phyloP scores from a whole-genome alignment of 2,329 filamentous ascomycete genomes.

The Aspergillus neotritici region DNA sequence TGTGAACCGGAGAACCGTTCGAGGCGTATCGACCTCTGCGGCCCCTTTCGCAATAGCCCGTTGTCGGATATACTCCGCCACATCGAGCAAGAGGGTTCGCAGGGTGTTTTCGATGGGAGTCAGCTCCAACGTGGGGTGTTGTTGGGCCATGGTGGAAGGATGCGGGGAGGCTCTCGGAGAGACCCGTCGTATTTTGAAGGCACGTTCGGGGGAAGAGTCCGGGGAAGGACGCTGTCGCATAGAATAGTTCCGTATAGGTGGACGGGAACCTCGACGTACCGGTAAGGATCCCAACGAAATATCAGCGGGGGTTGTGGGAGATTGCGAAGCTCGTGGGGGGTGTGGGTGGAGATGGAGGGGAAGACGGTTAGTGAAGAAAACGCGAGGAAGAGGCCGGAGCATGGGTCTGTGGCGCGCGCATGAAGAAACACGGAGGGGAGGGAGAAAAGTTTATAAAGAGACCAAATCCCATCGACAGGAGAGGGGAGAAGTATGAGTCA shows the following conservation, averaged over 20 bases:
- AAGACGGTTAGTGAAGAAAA: no score
- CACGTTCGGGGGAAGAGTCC: slow-evolving; percentile 18
- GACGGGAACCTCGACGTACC: no score
- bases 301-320: no score
- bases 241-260: slow-evolving; percentile 9
- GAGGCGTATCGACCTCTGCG: slow-evolving; percentile 12
- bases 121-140: slow-evolving; percentile 48
- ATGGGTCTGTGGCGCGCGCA: no score
- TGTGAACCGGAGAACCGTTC: slow-evolving; percentile 43
- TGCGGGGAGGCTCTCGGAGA: slow-evolving; percentile 19
- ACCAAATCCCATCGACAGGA: no score
- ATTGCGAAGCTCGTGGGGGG: no score
- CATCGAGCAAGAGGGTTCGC: slow-evolving; percentile 71
- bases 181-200: slow-evolving; percentile 30
- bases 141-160: slow-evolving; percentile 21
- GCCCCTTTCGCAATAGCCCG: slow-evolving; percentile 38
- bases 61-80: slow-evolving; percentile 60
- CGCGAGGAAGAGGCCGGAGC: no score
- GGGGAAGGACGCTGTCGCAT: slow-evolving; percentile 23
- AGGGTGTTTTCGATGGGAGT: slow-evolving; percentile 67
- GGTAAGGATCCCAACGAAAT: no score
- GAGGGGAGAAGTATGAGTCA: no score
- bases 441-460: no score
- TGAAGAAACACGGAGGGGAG: no score
- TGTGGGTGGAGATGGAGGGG: no score